phyloP scores from a whole-genome alignment of 2,329 filamentous ascomycete genomes.

The Sclerotinia trifoliorum region DNA sequence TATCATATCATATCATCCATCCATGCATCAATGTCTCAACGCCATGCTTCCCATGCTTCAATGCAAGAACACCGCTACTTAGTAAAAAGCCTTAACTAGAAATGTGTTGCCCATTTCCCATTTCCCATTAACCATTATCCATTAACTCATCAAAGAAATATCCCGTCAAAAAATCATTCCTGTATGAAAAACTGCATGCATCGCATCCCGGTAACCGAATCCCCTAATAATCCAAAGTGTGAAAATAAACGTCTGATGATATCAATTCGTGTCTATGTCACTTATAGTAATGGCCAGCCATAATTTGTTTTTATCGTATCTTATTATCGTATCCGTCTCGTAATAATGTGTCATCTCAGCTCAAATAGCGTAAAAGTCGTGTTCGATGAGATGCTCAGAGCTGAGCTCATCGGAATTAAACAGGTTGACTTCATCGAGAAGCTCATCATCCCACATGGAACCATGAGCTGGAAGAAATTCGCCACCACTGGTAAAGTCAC shows the following conservation, averaged over 20 bases:
- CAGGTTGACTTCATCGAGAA: neutral
- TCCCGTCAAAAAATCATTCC: neutral
- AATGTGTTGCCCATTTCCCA: neutral
- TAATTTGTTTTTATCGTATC: neutral
- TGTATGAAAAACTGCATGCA: neutral
- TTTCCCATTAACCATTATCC: neutral
- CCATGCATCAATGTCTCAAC: neutral
- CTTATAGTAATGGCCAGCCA: conserved; percentile 12
- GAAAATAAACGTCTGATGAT: conserved; percentile 4
- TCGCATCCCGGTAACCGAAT: neutral
- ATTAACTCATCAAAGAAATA: neutral
- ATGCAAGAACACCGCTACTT: neutral
- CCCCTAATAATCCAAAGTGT: neutral
- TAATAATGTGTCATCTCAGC: neutral
- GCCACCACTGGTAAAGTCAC: neutral
- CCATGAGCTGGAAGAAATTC: neutral
- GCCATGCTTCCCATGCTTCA: neutral
- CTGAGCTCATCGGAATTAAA: neutral
- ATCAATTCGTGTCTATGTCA: conserved; percentile 2
- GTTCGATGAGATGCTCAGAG: neutral
- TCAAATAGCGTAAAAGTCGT: neutral
- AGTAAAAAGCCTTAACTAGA: neutral
- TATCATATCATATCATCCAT: neutral
- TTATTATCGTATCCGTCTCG: neutral
- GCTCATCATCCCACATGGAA: neutral